phyloP scores from a whole-genome alignment of 768 basidiomycete genomes.

The Solioccasus polychromus region DNA sequence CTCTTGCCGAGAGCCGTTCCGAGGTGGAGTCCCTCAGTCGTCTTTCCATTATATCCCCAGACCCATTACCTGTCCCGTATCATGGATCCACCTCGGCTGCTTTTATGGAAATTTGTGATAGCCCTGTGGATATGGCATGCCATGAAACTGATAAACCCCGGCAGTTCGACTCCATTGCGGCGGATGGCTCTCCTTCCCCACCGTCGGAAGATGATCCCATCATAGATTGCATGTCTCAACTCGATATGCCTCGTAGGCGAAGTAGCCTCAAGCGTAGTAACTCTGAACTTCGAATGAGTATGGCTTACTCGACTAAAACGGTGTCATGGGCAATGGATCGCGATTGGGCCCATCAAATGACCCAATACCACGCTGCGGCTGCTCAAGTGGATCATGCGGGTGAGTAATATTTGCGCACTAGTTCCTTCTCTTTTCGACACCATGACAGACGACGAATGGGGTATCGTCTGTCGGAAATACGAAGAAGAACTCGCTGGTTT shows the following conservation, averaged over 20 bases:
- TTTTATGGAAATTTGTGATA: slow-evolving; percentile 34
- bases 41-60: slow-evolving; percentile 38
- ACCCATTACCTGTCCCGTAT: slow-evolving; percentile 46
- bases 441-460: slow-evolving; percentile 55
- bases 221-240: slow-evolving; percentile 28
- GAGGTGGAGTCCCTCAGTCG: slow-evolving; percentile 22
- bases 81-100: slow-evolving; percentile 34
- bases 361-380: slow-evolving; percentile 42
- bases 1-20: slow-evolving; percentile 17
- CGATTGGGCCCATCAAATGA: slow-evolving; percentile 56
- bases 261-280: slow-evolving; percentile 65
- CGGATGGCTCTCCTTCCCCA: slow-evolving; percentile 26
- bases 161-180: slow-evolving; percentile 11
- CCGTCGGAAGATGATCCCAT: slow-evolving; percentile 34
- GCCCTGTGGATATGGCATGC: slow-evolving; percentile 23
- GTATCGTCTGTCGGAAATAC: slow-evolving; percentile 53
- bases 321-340: slow-evolving; percentile 76
- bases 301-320: slow-evolving; percentile 54
- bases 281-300: slow-evolving; percentile 42
- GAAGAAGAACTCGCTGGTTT: slow-evolving; percentile 62
- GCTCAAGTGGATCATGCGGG: slow-evolving; percentile 41
- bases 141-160: slow-evolving; percentile 15
- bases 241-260: slow-evolving; percentile 44
- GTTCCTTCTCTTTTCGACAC: not conserved
- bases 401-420: slow-evolving; percentile 17